Percentiles rank a stretch among this genome's conserved stretches.
These are phyloP conservation scores for Phaffomyces opuntiae DNA, from an alignment of 805 yeast species.

Conservation along the genomic window DNA sequence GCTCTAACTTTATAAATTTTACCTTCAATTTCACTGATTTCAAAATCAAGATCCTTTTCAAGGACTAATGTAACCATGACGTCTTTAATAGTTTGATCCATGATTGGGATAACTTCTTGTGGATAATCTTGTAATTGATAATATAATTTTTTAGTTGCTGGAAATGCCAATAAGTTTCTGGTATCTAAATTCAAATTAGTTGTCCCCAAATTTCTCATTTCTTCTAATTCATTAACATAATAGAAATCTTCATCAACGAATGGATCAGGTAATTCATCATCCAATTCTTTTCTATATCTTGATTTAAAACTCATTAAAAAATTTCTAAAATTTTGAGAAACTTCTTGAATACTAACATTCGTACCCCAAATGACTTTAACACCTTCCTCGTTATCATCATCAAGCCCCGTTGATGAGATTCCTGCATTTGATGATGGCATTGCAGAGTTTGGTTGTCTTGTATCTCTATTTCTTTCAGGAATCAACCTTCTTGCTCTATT, in stretches of 20 bases:
- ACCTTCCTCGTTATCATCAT: conserved; percentile 50
- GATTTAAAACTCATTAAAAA: conserved; percentile 79
- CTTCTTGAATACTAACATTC: conserved; percentile 86
- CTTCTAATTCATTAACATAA: conserved; percentile 66
- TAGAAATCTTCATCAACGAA: conserved; percentile 65
- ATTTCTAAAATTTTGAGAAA: conserved; percentile 70
- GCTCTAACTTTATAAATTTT: conserved; percentile 85
- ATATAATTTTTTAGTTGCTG: conserved; percentile 70
- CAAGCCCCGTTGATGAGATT: conserved; percentile 15
- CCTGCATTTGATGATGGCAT: conserved; percentile 23
- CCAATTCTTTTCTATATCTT: conserved; percentile 56
- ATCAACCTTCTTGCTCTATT: conserved; percentile 52
- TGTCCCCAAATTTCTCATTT: conserved; percentile 71
- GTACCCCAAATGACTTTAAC: conserved; percentile 97
- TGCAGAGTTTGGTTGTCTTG: conserved; percentile 5
- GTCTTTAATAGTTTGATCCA: conserved; percentile 94
- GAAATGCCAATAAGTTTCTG: conserved; percentile 66
- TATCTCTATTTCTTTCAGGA: conserved; percentile 28
- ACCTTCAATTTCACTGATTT: conserved; percentile 65
- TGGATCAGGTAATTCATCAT: conserved; percentile 28
- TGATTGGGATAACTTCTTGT: conserved; percentile 92
- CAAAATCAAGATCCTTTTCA: conserved; percentile 45
- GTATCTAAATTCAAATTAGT: conserved; percentile 84
- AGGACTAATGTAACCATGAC: conserved; percentile 70
- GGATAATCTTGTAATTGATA: conserved; percentile 88